A percentile compares a stretch with the other conserved stretches of the same genome.
phyloP scores from a whole-genome alignment of 805 yeast species.

The Cyberlindnera maritima region DNA sequence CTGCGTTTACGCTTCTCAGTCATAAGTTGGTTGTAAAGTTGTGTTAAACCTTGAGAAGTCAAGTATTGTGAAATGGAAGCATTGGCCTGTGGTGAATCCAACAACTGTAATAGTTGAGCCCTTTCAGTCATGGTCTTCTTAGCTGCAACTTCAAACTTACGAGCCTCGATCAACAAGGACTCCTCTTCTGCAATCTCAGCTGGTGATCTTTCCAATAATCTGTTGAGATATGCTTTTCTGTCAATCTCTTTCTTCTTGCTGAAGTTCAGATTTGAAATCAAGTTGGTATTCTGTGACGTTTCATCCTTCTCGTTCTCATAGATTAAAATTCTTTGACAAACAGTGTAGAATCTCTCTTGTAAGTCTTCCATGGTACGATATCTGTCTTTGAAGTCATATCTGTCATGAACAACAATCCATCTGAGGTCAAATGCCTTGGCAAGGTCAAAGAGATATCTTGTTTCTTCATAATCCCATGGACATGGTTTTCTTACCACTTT shows the following conservation, averaged over 20 bases:
- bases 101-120: slow-evolving; percentile 66
- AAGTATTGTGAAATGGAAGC: slow-evolving; percentile 73
- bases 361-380: slow-evolving; percentile 69
- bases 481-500: slow-evolving; percentile 19
- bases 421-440: slow-evolving; percentile 52
- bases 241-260: slow-evolving; percentile 70
- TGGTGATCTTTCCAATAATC: slow-evolving; percentile 79
- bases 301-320: slow-evolving; percentile 38
- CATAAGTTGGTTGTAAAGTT: slow-evolving; percentile 77
- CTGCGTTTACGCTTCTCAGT: slow-evolving; percentile 58
- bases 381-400: slow-evolving; percentile 37
- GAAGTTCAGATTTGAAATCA: slow-evolving; percentile 65
- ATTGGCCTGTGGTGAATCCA: slow-evolving; percentile 84
- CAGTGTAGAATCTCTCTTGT: slow-evolving; percentile 74
- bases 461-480: slow-evolving; percentile 76
- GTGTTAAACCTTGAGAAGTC: slow-evolving; percentile 87
- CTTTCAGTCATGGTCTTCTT: slow-evolving; percentile 85
- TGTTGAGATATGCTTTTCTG: slow-evolving; percentile 76
- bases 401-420: slow-evolving; percentile 66
- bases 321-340: slow-evolving; percentile 54
- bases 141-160: slow-evolving; percentile 88
- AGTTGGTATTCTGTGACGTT: slow-evolving; percentile 44
- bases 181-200: slow-evolving; percentile 99
- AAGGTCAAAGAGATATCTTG: slow-evolving; percentile 71
- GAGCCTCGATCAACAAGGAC: slow-evolving; percentile 86